Percentiles rank a stretch among this genome's conserved stretches.
Conservation (phyloP, 1,139 yeast genomes). For the Yamadazyma kanchanaburiensis region DNA sequence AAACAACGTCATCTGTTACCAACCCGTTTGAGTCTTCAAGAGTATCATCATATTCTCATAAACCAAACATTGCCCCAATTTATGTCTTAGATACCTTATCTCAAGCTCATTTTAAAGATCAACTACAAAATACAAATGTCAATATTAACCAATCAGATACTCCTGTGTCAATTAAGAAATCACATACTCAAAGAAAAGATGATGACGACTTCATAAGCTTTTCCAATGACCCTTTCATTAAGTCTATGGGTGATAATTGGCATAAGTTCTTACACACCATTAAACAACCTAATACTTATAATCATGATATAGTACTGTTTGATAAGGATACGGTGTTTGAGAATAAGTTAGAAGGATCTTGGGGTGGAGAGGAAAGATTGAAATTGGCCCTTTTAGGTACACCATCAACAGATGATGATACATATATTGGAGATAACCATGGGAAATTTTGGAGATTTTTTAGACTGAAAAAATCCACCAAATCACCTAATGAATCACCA, state of each 20-base stretch:
- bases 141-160: slow-evolving; percentile 16
- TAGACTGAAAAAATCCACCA: slow-evolving; percentile 2
- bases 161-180: slow-evolving; percentile 3
- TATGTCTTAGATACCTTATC: slow-evolving; percentile 56
- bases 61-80: slow-evolving; percentile 48
- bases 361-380: slow-evolving; percentile 73
- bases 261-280: slow-evolving; percentile 33
- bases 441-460: not conserved
- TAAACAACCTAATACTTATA: slow-evolving; percentile 34
- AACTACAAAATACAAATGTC: slow-evolving; percentile 28
- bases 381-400: slow-evolving; percentile 50
- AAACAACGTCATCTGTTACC: slow-evolving; percentile 6
- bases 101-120: slow-evolving; percentile 40
- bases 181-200: slow-evolving; percentile 11
- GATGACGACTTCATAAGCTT: slow-evolving; percentile 34
- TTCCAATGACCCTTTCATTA: slow-evolving; percentile 38
- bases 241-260: slow-evolving; percentile 39
- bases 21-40: slow-evolving; percentile 27
- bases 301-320: slow-evolving; percentile 22
- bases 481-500: slow-evolving; percentile 20
- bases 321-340: slow-evolving; percentile 21
- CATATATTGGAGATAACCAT: slow-evolving; percentile 17
- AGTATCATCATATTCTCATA: slow-evolving; percentile 33
- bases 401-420: slow-evolving; percentile 26
- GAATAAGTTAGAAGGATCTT: slow-evolving; percentile 36